Percentiles rank a stretch among this genome's conserved stretches.
Evolutionary conservation across 78 protist species (phyloP).

Genomic region (Dictyostelium intermedium): DNA sequence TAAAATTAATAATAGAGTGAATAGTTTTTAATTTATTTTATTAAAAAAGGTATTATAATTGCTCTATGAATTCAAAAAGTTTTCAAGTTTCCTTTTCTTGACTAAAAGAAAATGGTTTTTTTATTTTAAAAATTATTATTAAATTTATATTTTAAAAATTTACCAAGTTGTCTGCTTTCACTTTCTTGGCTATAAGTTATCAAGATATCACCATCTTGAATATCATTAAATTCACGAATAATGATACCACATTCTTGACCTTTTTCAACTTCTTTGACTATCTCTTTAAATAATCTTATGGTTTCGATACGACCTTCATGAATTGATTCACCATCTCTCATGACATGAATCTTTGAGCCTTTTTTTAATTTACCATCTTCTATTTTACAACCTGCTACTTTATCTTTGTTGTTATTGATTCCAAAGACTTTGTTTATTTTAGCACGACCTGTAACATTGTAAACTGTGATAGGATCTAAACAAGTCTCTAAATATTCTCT

Average conservation of each 20-base stretch:
- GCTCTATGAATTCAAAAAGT: no score
- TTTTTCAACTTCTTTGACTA: constrained; percentile 56
- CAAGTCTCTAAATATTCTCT: constrained; percentile 5
- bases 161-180: constrained; percentile 52
- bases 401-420: constrained; percentile 23
- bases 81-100: no score
- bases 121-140: background rate
- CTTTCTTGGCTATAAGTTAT: background rate
- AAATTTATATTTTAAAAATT: background rate
- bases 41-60: no score
- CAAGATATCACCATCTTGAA: constrained; percentile 10
- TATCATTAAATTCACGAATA: constrained; percentile 8
- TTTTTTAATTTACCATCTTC: constrained; percentile 39
- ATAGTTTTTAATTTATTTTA: no score
- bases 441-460: constrained; percentile 59
- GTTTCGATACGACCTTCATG: constrained; percentile 35
- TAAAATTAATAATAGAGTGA: no score
- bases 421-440: constrained; percentile 27
- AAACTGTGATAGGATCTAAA: constrained; percentile 35
- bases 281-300: constrained; percentile 56
- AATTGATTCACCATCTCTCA: constrained; percentile 43
- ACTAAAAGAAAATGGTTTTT: no score
- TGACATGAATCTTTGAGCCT: constrained; percentile 32
- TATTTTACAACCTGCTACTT: constrained; percentile 67
- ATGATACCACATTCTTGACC: constrained; percentile 80